Percentiles rank a stretch among this genome's conserved stretches.
Conservation (phyloP, 257 asterid species). For the Vinca minor region DNA sequence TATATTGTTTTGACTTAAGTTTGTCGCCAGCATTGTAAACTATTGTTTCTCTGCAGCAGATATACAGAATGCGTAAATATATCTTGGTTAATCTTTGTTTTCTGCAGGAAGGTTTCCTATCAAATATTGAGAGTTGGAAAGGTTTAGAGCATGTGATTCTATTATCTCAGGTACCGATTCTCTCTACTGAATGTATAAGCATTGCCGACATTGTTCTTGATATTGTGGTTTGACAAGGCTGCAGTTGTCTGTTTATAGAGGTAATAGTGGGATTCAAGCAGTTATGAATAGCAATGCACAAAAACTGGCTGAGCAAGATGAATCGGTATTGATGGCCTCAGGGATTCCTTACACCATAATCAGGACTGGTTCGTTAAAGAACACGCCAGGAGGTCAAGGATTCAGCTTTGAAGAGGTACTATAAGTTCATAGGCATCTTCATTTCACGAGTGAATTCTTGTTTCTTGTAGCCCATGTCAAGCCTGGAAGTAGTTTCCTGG, state of each 20-base stretch:
- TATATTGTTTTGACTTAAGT: not conserved
- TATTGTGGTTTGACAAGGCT: slow-evolving; percentile 50
- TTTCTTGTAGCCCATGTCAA: not conserved
- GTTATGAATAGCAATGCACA: slow-evolving; percentile 54
- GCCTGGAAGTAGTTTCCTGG: not conserved
- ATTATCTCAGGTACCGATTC: slow-evolving; percentile 66
- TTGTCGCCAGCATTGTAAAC: not conserved
- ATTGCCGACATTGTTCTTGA: slow-evolving; percentile 11
- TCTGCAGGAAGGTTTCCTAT: slow-evolving; percentile 61
- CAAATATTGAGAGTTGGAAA: slow-evolving; percentile 58
- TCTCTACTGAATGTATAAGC: slow-evolving; percentile 15
- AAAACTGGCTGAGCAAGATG: slow-evolving; percentile 72
- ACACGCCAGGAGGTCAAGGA: slow-evolving; percentile 71
- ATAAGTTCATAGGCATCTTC: not conserved
- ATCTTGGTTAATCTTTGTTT: slow-evolving; percentile 4
- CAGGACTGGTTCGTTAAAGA: slow-evolving; percentile 57
- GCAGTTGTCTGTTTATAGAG: slow-evolving; percentile 86
- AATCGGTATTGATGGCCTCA: slow-evolving; percentile 44
- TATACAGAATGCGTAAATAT: not conserved
- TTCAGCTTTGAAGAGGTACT: slow-evolving; percentile 70
- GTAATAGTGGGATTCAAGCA: slow-evolving; percentile 68
- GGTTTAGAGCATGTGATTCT: slow-evolving; percentile 75
- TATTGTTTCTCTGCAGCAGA: not conserved
- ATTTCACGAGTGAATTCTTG: not conserved
- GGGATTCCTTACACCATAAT: slow-evolving; percentile 72